A percentile compares a stretch with the other conserved stretches of the same genome.
phyloP scores from a whole-genome alignment of 495 filamentous ascomycete genomes.

The Hypoxylon subgilvum region DNA sequence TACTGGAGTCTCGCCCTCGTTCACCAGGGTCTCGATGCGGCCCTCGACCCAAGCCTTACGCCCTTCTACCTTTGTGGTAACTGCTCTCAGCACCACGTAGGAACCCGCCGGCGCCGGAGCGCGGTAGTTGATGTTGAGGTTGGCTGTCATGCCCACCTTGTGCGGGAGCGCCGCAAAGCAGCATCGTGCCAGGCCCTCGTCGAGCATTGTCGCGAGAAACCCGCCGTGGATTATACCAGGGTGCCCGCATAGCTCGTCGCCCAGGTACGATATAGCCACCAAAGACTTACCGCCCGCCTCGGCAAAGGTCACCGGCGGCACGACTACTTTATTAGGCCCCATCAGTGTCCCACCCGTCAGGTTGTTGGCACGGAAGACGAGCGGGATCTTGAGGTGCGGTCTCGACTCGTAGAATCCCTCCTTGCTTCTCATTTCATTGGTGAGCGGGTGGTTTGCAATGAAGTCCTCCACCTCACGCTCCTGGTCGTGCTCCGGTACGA shows the following conservation, averaged over 20 bases:
- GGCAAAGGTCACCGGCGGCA: slow-evolving; percentile 80
- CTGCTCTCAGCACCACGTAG: slow-evolving; percentile 79
- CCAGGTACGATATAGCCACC: slow-evolving; percentile 79
- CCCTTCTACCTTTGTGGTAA: slow-evolving; percentile 86
- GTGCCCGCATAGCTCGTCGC: slow-evolving; percentile 84
- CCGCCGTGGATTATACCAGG: slow-evolving; percentile 92
- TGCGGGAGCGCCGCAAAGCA: slow-evolving; percentile 90
- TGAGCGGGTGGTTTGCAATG: slow-evolving; percentile 77
- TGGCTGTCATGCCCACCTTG: slow-evolving; percentile 88
- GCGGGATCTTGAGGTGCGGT: slow-evolving; percentile 85
- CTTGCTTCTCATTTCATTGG: slow-evolving; percentile 67
- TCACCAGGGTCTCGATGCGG: slow-evolving; percentile 79
- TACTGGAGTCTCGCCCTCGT: slow-evolving; percentile 63
- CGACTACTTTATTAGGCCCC: slow-evolving; percentile 76
- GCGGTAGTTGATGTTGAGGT: slow-evolving; percentile 86
- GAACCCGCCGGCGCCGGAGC: slow-evolving; percentile 76
- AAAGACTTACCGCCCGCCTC: slow-evolving; percentile 73
- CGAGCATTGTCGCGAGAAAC: slow-evolving; percentile 85
- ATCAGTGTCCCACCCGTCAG: slow-evolving; percentile 82
- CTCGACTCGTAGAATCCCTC: slow-evolving; percentile 75
- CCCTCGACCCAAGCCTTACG: slow-evolving; percentile 97
- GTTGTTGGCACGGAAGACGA: slow-evolving; percentile 67
- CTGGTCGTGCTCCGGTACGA: slow-evolving; percentile 64
- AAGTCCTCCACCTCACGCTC: slow-evolving; percentile 69
- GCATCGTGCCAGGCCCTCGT: slow-evolving; percentile 89